A percentile compares a stretch with the other conserved stretches of the same genome.
Conservation (phyloP, 371 early-diverging fungal genomes). For the Mucor velutinosus region DNA sequence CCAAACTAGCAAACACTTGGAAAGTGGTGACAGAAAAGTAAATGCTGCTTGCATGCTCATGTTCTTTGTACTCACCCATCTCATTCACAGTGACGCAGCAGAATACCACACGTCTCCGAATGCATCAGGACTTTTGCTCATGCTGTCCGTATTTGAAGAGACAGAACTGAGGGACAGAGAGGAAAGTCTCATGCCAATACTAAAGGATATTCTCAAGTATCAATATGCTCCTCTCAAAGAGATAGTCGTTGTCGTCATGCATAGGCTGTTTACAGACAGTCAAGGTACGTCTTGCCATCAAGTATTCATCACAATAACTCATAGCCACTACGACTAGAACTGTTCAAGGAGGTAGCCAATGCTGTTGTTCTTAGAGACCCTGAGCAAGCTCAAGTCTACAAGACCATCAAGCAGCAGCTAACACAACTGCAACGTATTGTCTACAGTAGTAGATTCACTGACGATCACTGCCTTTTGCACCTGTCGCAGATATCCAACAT, state of each 20-base stretch:
- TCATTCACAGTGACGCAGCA: neutral
- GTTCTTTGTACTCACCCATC: neutral
- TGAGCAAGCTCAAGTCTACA: conserved; percentile 37
- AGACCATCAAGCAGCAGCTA: conserved; percentile 42
- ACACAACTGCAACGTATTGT: conserved; percentile 14
- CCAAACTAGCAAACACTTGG: conserved; percentile 32
- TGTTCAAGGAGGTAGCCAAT: conserved; percentile 30
- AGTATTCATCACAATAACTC: neutral
- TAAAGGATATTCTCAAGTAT: conserved; percentile 55
- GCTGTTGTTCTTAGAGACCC: conserved; percentile 43
- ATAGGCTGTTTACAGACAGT: conserved; percentile 48
- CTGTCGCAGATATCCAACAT: conserved; percentile 22
- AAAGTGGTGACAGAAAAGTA: conserved; percentile 32
- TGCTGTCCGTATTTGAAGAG: conserved; percentile 18
- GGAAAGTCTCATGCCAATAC: conserved; percentile 46
- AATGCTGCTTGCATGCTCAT: neutral
- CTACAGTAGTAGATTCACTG: conserved; percentile 25
- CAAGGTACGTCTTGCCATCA: conserved; percentile 30
- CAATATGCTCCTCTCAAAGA: conserved; percentile 49
- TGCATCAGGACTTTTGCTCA: neutral
- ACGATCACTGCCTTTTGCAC: conserved; percentile 7
- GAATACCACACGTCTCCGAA: conserved; percentile 4
- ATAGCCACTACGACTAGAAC: conserved; percentile 13
- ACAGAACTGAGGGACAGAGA: conserved; percentile 37
- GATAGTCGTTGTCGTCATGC: conserved; percentile 51